These are phyloP conservation scores for Suhomyces prunicola DNA, from an alignment of 805 yeast species.

Conservation along the genomic window DNA sequence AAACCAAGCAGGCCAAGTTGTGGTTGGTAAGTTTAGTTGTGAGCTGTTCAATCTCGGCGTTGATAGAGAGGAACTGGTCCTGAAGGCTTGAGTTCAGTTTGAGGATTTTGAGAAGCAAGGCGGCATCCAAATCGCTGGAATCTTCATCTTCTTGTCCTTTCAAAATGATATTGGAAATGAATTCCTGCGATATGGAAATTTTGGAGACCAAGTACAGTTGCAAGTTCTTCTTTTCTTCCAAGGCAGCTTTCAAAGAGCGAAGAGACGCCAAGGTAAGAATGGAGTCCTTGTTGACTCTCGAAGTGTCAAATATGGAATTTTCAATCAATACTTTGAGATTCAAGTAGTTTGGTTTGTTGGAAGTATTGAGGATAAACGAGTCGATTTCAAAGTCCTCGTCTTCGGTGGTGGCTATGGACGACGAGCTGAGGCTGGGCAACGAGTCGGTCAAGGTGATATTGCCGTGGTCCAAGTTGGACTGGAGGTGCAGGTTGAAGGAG, in stretches of 20 bases:
- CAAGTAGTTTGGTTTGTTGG: slow-evolving; percentile 29
- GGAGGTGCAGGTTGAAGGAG: slow-evolving; percentile 35
- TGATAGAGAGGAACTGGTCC: slow-evolving; percentile 22
- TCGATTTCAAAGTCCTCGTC: slow-evolving; percentile 18
- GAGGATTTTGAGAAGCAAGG: slow-evolving; percentile 28
- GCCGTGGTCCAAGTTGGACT: slow-evolving; percentile 27
- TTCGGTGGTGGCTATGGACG: slow-evolving; percentile 17
- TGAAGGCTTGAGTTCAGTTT: slow-evolving; percentile 32
- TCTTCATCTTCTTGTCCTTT: slow-evolving; percentile 52
- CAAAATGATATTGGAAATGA: slow-evolving; percentile 25
- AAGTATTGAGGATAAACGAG: slow-evolving; percentile 10
- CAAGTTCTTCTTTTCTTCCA: slow-evolving; percentile 29
- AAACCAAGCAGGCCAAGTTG: slow-evolving; percentile 41
- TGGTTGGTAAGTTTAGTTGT: slow-evolving; percentile 34
- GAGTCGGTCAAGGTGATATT: slow-evolving; percentile 11
- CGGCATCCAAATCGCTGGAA: slow-evolving; percentile 43
- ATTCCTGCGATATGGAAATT: slow-evolving; percentile 31
- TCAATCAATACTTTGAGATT: slow-evolving; percentile 44
- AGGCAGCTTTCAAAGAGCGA: slow-evolving; percentile 24
- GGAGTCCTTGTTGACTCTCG: slow-evolving; percentile 32
- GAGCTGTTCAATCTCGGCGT: slow-evolving; percentile 28
- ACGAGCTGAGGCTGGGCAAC: slow-evolving; percentile 13
- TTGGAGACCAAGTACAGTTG: slow-evolving; percentile 30
- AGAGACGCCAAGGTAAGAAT: slow-evolving; percentile 30
- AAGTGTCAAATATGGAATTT: slow-evolving; percentile 40